Evolutionary conservation across 495 filamentous ascomycete genomes (phyloP).

Genomic region (Talaromyces adpressus): DNA sequence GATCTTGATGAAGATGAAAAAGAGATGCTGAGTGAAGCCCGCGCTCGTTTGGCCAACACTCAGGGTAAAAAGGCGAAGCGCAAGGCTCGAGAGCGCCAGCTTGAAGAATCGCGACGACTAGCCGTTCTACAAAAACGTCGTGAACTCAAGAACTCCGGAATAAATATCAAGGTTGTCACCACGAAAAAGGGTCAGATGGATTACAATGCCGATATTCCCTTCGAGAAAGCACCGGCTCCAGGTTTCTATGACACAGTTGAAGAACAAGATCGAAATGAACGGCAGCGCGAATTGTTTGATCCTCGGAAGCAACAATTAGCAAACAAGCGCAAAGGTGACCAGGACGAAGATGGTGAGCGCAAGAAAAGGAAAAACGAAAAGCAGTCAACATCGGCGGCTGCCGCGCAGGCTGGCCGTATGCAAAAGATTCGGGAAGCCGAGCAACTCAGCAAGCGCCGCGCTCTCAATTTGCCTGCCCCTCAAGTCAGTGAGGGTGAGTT

Average conservation of each 20-base stretch:
- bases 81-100: slow-evolving; percentile 90
- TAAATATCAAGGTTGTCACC: slow-evolving; percentile 95
- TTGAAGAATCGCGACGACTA: slow-evolving; percentile 86
- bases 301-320: slow-evolving; percentile 90
- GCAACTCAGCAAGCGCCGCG: slow-evolving; percentile 84
- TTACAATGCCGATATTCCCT: slow-evolving; percentile 97
- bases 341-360: slow-evolving; percentile 71
- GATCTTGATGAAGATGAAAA: slow-evolving; percentile 99
- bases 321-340: slow-evolving; percentile 91
- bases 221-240: slow-evolving; percentile 82
- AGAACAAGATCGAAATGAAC: slow-evolving; percentile 75
- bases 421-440: slow-evolving; percentile 95
- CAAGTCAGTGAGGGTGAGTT: slow-evolving; percentile 90
- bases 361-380: slow-evolving; percentile 88
- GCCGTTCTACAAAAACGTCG: slow-evolving; percentile 90
- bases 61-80: slow-evolving; percentile 99
- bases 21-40: slow-evolving; percentile 97
- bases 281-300: slow-evolving; percentile 80
- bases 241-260: slow-evolving; percentile 93
- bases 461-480: slow-evolving; percentile 72
- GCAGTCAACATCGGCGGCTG: slow-evolving; percentile 73
- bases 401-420: slow-evolving; percentile 88
- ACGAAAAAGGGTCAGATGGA: slow-evolving; percentile 96
- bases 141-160: slow-evolving; percentile 93
- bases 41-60: slow-evolving; percentile 91